Conservation (phyloP, 225 moss, liverwort and hornwort genomes). For the Ulota crispa region DNA sequence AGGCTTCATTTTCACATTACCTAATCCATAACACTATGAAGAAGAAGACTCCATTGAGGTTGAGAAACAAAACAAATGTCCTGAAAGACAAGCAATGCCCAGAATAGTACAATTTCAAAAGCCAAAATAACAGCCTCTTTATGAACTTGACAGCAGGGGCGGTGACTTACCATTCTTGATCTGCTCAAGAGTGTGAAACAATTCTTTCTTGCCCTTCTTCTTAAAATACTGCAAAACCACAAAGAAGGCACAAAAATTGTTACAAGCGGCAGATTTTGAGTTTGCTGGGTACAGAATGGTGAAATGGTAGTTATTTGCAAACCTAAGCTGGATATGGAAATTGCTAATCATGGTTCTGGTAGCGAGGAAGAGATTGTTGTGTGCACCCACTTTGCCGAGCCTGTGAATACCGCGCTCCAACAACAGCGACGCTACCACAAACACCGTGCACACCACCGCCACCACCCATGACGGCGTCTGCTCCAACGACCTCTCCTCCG, state of each 20-base stretch:
- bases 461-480: slow-evolving; percentile 86
- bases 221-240: slow-evolving; percentile 65
- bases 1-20: no score
- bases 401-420: slow-evolving; percentile 67
- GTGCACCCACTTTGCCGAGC: slow-evolving; percentile 62
- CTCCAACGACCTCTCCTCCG: slow-evolving; percentile 42
- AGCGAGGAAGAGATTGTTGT: background rate
- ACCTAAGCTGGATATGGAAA: background rate
- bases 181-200: slow-evolving; percentile 72
- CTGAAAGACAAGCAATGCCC: background rate
- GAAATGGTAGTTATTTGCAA: background rate
- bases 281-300: background rate
- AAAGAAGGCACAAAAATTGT: no score
- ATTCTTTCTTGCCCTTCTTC: slow-evolving; percentile 49
- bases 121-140: background rate
- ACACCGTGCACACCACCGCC: slow-evolving; percentile 59
- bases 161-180: slow-evolving; percentile 66
- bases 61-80: background rate
- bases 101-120: background rate
- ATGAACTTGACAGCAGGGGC: background rate
- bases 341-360: background rate
- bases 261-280: background rate
- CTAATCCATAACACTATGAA: no score
- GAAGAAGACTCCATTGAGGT: background rate
- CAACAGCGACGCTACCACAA: slow-evolving; percentile 66